Evolutionary conservation across 1,284 basidiomycete genomes (phyloP).

Genomic region (Microbotryum scabiosae): DNA sequence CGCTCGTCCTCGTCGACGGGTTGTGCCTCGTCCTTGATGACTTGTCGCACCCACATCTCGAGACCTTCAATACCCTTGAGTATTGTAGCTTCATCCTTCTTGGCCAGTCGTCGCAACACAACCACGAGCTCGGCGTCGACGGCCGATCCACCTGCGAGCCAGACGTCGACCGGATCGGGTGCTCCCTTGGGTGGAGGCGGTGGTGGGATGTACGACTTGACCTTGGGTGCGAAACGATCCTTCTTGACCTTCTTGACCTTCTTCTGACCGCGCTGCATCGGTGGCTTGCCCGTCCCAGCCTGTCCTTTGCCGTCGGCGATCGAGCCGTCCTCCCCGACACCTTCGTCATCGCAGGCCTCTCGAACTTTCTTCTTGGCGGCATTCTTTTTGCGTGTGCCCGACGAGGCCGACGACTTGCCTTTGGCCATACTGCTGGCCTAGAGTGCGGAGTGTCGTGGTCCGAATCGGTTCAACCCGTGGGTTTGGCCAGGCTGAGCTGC

Average conservation of each 20-base stretch:
- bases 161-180: slow-evolving; percentile 83
- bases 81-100: slow-evolving; percentile 87
- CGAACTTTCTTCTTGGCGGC: slow-evolving; percentile 45
- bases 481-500: too few species aligned
- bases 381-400: slow-evolving; percentile 71
- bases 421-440: slow-evolving; percentile 16
- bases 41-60: slow-evolving; percentile 53
- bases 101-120: slow-evolving; percentile 68
- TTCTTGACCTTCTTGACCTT: slow-evolving; percentile 46
- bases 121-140: slow-evolving; percentile 65
- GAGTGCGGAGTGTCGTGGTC: too few species aligned
- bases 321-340: not conserved
- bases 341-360: slow-evolving; percentile 9
- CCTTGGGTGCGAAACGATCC: slow-evolving; percentile 45
- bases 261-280: slow-evolving; percentile 33
- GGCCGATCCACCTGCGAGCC: slow-evolving; percentile 51
- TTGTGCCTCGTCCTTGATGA: slow-evolving; percentile 39
- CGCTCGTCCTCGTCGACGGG: slow-evolving; percentile 40
- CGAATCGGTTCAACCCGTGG: too few species aligned
- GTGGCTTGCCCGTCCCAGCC: slow-evolving; percentile 5
- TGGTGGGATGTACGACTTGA: slow-evolving; percentile 76
- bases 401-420: slow-evolving; percentile 33
- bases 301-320: not conserved
- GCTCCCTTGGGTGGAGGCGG: slow-evolving; percentile 73
- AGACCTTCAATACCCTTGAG: slow-evolving; percentile 80